Base-by-base conservation (phyloP, 768 basidiomycete genomes). In the Lactifluus volemus region DNA sequence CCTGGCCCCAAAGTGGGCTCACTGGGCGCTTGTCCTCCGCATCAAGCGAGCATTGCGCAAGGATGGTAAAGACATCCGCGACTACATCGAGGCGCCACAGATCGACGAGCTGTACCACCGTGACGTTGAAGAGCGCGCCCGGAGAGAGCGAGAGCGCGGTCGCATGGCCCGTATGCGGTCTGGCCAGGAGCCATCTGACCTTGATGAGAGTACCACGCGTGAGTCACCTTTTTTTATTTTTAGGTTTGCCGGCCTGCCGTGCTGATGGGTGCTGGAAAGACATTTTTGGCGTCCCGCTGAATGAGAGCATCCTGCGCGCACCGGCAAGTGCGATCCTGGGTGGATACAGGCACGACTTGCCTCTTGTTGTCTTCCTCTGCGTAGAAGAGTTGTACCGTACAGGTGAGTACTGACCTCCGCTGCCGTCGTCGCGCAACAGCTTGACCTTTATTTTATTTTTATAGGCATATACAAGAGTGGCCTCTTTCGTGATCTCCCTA, bases 321-420 rank as follows among this genome's bases (percentile, higher is more conserved):
- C 72, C 75, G 17, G 66, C 70, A 4, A 58, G 68, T 14, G 71
- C 76, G 17, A 61, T 71, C 32, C 65, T 78, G 3, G 73, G 72
- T 4, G 76, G 76, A 17, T 73, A 71, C 39, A 70, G 71, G 45
- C 73, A 79, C 48, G 58, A 74, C 58, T 63, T 78, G 1, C 77
- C 77, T 6, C 60, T 72, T 25, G 74, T 77, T 2, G 75, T 75
- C 41, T 71, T 75, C 3, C 70, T 75, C 0, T 78, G 76, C 57
- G 61, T 80, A 29, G 79, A 81, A 48, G 77, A 81, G 64, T 66
- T 81, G 38, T 78, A 78, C 57, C 74, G 77, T 21, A 78, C 77
- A 14, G 78, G 78, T 71, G 17, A 44, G 68, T 54, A 1, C 17
- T 2, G 1, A n/a, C 3, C 34, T 48, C 19, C 2, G 32, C 4